Base-by-base conservation (phyloP, 108 stramenopile genomes). In the Cylindrotheca closterium region DNA sequence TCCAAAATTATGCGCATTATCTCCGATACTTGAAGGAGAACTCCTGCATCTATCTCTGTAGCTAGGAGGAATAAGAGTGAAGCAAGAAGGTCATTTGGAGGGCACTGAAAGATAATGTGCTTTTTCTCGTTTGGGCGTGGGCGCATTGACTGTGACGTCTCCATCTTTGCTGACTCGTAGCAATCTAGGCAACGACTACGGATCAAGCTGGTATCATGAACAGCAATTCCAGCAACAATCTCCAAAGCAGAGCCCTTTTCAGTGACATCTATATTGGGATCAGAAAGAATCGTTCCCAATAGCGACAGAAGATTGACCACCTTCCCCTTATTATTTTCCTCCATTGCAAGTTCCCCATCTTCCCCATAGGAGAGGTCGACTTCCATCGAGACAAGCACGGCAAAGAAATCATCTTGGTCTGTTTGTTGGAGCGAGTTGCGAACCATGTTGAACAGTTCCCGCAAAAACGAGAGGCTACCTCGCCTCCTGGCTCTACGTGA, bases 361-460 rank as follows among this genome's bases (percentile, higher is more conserved):
- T 42, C 15, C 37, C 10, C 32, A 25, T 78, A 67, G 5, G 47
- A 32, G 37, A 79, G 47, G 45, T 80, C 70, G 28, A 88, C 75
- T 32, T 84, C 69, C 71, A 86, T 71, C 1, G 74, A 68, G 18
- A 84, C 82, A 30, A 86, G 71, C 30, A 70, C 77, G 17, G 80
- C 68, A 73, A 85, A 85, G 63, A 94, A 94, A 46, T 91, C 88
- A 58, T 91, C 93, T 59, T 87, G 91, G 48, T 91, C 93, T 29
- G 68, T 78, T 59, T 89, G 93, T 48, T 94, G 85, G 45, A 94
- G 68, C 2, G 85, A 84, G 55, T 74, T 65, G 50, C 88, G 82
- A 7, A 88, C 90, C 93, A 91, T 89, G 70, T 85, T 85, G 71
- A 94, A 94, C 3, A 94, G 66, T 55, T 94, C 93, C 30, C 79